Base-by-base conservation (phyloP, 768 basidiomycete species). In the Podaxis sp. region DNA sequence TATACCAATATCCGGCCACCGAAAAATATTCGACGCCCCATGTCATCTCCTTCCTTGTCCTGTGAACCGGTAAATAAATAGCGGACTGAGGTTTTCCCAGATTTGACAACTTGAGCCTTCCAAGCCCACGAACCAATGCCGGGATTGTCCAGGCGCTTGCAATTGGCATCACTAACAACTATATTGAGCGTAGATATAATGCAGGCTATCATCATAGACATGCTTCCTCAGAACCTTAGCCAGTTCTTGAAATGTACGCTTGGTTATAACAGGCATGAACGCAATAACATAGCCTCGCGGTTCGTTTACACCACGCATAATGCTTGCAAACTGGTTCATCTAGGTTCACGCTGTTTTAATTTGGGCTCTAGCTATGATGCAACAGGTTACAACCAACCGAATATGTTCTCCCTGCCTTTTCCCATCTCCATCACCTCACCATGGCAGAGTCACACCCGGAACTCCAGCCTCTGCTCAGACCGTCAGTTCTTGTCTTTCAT, bases 361-460 rank as follows among this genome's bases (percentile, higher is more conserved):
- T 24, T 57, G 41, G 26, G 38, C 11, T 26, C 15, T 36, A 12
- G n/a, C 36, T 55, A 49, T 62, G 60, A 62, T 62, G 52, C 51
- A 61, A 61, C 44, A 54, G 44, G 37, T 40, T 36, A 24, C 53
- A 7, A 5, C 12, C 24, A 24, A 10, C 49, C 0, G n/a, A 15
- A 54, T n/a, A 53, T 64, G 59, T 56, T 46, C 58, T 24, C 59
- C 54, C 36, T 61, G 8, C 51, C 38, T n/a, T 30, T 49, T 44
- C 52, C 40, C 60, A 62, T 26, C 44, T 44, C 41, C 40, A 48
- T 7, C 40, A 37, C 24, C 46, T 7, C 61, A 64, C 20, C 63
- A 76, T 79, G 76, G 68, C 73, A 50, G 78, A 78, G 70, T 74
- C 76, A 64, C 77, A 79, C 68, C 66, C 70, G 62, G 82, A 83